Evolutionary conservation across 2,329 filamentous ascomycete species (phyloP), one percentile per base, ranked within the genome.

Genomic region (Talaromyces amestolkiae): DNA sequence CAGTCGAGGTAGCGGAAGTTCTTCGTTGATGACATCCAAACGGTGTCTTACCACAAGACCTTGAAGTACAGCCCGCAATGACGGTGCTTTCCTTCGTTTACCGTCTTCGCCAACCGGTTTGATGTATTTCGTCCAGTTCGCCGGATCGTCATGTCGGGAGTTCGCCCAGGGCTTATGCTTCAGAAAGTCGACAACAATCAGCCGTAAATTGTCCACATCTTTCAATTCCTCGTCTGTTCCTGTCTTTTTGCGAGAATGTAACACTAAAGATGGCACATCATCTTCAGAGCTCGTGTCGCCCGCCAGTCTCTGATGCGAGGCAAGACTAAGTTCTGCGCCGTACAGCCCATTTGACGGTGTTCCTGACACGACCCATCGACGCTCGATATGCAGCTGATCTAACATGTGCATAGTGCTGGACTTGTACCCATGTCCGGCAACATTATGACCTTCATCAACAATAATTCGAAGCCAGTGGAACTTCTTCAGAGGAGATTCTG

Each of bases 401-500:
- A 87, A 79, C 9, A 88, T 80, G 17, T 83, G 74, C 5, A 85
- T 81, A 37, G 86, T 85, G 54, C 81, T 84, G 1, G 87, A 92
- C 69, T 83, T 86, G 61, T 81, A 81, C 10, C 81, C 80, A 6
- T 85, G 86, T 43, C 91, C 89, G 0, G 92, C 91, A 66, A 97
- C 88, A 66, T 86, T 90, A 74, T 97, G 93, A 0, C 94, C 94
- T 81, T 97, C 94, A 69, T 98, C 94, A 19, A 96, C 90, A 54
- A 98, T 93, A 56, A 96, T 89, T 1, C 94, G 85, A 71, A 97
- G 89, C 84, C 94, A 97, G 70, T 92, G 92, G 3, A 97, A 77
- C 8, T 86, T 78, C 45, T 87, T 87, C 19, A 97, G 77, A 0
- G 90, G 86, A 1, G 87, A 91, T 10, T 84, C 74, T 37, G 87